phyloP scores from a whole-genome alignment of 1,284 basidiomycete genomes.

The Inonotus obliquus region DNA sequence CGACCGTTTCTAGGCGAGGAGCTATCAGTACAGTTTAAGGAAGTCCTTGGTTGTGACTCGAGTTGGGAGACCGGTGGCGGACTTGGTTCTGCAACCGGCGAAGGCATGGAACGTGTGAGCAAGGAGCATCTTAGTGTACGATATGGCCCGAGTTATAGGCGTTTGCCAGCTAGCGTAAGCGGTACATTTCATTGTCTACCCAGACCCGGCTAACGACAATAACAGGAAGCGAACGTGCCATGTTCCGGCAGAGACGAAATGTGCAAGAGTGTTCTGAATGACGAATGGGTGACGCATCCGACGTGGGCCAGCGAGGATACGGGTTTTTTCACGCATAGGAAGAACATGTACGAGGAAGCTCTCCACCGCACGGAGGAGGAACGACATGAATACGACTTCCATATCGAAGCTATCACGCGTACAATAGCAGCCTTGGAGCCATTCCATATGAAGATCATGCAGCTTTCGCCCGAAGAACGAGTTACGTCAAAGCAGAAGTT shows the following conservation, averaged over 20 bases:
- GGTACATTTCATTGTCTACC: background rate
- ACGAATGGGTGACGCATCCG: conserved; percentile 96
- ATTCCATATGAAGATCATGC: conserved; percentile 83
- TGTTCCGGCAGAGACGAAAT: conserved; percentile 97
- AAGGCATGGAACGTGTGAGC: conserved; percentile 46
- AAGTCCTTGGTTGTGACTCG: conserved; percentile 89
- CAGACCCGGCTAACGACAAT: conserved; percentile 6
- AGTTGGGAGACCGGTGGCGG: conserved; percentile 53
- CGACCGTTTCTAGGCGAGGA: conserved; percentile 67
- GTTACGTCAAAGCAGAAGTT: conserved; percentile 85
- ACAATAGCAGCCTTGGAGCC: conserved; percentile 93
- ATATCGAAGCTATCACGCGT: conserved; percentile 94
- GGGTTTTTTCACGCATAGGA: conserved; percentile 87
- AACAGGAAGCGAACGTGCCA: conserved; percentile 80
- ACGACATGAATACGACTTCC: conserved; percentile 98
- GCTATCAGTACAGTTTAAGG: conserved; percentile 80
- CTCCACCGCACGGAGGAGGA: conserved; percentile 98
- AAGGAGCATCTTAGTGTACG: conserved; percentile 54
- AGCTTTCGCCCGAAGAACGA: conserved; percentile 80
- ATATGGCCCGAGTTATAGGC: conserved; percentile 85
- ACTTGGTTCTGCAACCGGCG: conserved; percentile 38
- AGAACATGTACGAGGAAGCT: conserved; percentile 96
- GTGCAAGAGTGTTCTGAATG: conserved; percentile 95
- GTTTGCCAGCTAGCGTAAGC: conserved; percentile 73
- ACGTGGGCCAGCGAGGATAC: conserved; percentile 93